These are phyloP conservation scores for Phyllosticta citrichinensis DNA, from an alignment of 2,329 filamentous ascomycete species.

Conservation along the genomic window DNA sequence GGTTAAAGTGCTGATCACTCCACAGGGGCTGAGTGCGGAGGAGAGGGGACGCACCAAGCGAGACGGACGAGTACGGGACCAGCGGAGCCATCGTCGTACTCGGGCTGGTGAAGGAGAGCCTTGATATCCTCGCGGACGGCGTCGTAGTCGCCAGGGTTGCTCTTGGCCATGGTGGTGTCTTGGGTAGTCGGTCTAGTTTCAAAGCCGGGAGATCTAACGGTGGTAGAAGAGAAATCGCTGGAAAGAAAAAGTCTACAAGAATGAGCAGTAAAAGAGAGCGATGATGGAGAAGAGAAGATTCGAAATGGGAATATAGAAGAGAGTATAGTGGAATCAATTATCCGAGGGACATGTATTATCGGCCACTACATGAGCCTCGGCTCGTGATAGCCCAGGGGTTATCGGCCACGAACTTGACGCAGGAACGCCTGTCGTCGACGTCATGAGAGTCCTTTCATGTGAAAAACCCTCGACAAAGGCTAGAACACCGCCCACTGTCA, in stretches of 20 bases:
- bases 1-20: neutral
- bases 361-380: slow-evolving; percentile 2
- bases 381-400: neutral
- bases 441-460: slow-evolving; percentile 4
- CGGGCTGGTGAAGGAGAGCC: slow-evolving; percentile 47
- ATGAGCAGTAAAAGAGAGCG: neutral
- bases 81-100: slow-evolving; percentile 55
- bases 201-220: neutral
- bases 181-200: slow-evolving; percentile 2
- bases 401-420: slow-evolving; percentile 5
- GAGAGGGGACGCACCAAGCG: slow-evolving; percentile 41
- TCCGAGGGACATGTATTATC: slow-evolving; percentile 5
- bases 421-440: neutral
- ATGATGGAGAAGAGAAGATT: neutral
- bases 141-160: slow-evolving; percentile 21
- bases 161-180: slow-evolving; percentile 12
- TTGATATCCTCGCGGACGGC: slow-evolving; percentile 46
- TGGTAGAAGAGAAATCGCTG: neutral
- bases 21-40: neutral
- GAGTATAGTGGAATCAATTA: neutral
- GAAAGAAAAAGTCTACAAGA: neutral
- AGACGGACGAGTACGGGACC: slow-evolving; percentile 55
- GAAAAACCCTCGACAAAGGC: neutral
- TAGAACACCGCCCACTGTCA: neutral
- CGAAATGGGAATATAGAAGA: neutral